Base-by-base conservation (phyloP, 2,329 filamentous ascomycete genomes). In the Stagonosporopsis cucurbitacearum region DNA sequence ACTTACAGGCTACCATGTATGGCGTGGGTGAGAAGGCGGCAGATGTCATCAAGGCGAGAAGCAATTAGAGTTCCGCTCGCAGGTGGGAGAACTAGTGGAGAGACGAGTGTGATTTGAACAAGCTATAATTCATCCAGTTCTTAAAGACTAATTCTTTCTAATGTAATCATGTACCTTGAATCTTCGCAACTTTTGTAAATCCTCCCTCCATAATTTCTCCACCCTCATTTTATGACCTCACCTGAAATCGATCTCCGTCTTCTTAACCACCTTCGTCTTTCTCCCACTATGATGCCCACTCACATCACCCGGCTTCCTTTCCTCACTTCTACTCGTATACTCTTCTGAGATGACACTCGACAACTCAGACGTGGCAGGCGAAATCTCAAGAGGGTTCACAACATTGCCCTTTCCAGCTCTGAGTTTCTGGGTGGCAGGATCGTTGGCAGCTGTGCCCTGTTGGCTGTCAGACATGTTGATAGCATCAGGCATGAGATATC, bases 1-100 rank as follows among this genome's bases (percentile, higher is more conserved):
- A 68, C 60, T 53, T 69, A 12, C 69, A 71, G 57, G 66, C 70
- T n/a, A 70, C 68, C 13, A 63, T 68, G 53, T 74, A 74, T 50
- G 71, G 62, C n/a, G 59, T 74, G 42, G 70, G 63, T 12, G 71
- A 73, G 63, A 74, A 71, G 62, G 71, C 70, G n/a, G 45, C 45
- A 17, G 45, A 48, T 17, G 30, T 49, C 13, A 49, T 49, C 36
- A 49, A 48, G 35, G 17, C 45, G 17, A 48, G 45, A 33, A 15
- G 43, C 13, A 30, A 3, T 12, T 32, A n/a, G 30, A 11, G n/a
- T n/a, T n/a, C n/a, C n/a, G n/a, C n/a, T n/a, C n/a, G n/a, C n/a
- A n/a, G n/a, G n/a, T n/a, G n/a, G n/a, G n/a, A n/a, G n/a, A n/a
- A n/a, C n/a, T n/a, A n/a, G n/a, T n/a, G n/a, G n/a, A n/a, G n/a